Evolutionary conservation across 257 asterid genomes (phyloP).

Genomic region (Fraxinus americana): DNA sequence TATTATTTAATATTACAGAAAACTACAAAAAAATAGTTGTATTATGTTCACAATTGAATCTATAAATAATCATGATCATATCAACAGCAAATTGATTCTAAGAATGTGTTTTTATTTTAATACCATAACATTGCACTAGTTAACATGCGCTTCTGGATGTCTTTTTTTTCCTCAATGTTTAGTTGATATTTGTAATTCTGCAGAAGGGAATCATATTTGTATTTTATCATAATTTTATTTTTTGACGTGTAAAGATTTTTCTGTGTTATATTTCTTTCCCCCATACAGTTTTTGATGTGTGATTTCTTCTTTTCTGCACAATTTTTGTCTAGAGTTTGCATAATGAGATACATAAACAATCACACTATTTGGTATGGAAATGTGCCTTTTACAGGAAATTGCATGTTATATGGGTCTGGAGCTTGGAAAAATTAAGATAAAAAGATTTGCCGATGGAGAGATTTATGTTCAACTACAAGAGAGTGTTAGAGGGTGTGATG

Average conservation of each 20-base stretch:
- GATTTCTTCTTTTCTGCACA: background rate
- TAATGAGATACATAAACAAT: background rate
- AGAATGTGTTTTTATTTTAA: background rate
- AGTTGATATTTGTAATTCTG: background rate
- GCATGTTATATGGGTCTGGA: constrained; percentile 77
- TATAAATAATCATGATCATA: background rate
- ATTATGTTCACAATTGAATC: background rate
- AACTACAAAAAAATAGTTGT: no score
- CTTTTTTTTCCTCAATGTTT: background rate
- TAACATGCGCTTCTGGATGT: background rate
- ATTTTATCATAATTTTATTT: no score
- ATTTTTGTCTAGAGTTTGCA: background rate
- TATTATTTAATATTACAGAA: no score
- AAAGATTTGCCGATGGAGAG: constrained; percentile 84
- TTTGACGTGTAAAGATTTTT: background rate
- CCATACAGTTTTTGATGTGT: background rate
- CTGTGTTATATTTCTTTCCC: no score
- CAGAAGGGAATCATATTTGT: background rate
- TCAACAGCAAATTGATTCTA: background rate
- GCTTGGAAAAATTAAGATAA: constrained; percentile 69
- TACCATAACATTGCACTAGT: background rate
- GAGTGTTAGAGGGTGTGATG: constrained; percentile 87
- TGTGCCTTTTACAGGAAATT: constrained; percentile 55
- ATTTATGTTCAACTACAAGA: constrained; percentile 78
- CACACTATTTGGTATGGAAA: constrained; percentile 8